phyloP scores from a whole-genome alignment of 1,284 basidiomycete genomes.

The Rugiboletus extremiorientalis region DNA sequence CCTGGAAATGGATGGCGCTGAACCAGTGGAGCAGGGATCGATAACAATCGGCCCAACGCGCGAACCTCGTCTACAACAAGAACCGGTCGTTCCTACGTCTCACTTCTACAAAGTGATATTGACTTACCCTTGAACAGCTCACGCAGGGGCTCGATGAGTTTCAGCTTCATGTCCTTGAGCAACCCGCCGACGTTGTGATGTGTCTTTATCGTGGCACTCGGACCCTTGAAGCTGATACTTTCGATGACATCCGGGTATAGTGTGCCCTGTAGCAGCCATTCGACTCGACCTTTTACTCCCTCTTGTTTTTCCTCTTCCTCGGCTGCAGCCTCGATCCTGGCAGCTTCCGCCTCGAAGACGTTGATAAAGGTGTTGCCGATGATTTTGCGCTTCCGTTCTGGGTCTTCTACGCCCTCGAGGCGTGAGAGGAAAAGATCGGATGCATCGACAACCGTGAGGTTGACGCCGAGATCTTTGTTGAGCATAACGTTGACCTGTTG shows the following conservation, averaged over 20 bases:
- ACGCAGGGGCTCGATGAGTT: constrained; percentile 96
- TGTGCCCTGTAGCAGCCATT: constrained; percentile 96
- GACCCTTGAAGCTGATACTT: constrained; percentile 99
- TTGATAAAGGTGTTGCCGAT: constrained; percentile 99
- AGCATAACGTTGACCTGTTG: constrained; percentile 96
- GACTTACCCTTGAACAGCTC: constrained; percentile 95
- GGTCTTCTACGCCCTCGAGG: constrained; percentile 91
- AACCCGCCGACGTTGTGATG: constrained; percentile 99
- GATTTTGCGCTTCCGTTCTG: constrained; percentile 96
- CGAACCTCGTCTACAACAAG: constrained; percentile 85
- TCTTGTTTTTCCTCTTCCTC: constrained; percentile 70
- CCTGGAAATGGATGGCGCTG: constrained; percentile 99
- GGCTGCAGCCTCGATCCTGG: constrained; percentile 86
- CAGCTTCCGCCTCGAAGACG: constrained; percentile 93
- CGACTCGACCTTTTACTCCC: constrained; percentile 85
- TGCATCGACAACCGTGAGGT: constrained; percentile 94
- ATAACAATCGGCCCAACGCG: constrained; percentile 85
- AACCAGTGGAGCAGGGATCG: constrained; percentile 92
- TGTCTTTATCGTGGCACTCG: constrained; percentile 98
- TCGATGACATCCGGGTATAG: constrained; percentile 99
- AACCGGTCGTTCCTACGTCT: neutral
- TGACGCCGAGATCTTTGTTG: constrained; percentile 91
- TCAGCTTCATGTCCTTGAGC: constrained; percentile 97
- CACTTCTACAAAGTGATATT: neutral
- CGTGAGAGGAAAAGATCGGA: constrained; percentile 92